Conservation (phyloP, 495 filamentous ascomycete genomes). For the Daldinia loculata region DNA sequence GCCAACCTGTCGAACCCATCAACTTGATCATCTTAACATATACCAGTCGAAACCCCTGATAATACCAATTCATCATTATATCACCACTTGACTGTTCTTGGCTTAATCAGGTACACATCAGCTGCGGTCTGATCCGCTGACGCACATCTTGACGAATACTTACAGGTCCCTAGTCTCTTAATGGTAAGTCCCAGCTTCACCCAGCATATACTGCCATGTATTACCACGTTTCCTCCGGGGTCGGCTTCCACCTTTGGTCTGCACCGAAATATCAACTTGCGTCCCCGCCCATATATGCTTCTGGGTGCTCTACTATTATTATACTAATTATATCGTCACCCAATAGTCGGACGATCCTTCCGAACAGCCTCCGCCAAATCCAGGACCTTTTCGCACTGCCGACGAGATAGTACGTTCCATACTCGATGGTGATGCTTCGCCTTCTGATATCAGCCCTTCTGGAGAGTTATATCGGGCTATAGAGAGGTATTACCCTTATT, state of each 20-base stretch:
- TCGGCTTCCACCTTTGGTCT: neutral
- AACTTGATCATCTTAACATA: slow-evolving; percentile 13
- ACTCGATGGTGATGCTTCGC: slow-evolving; percentile 50
- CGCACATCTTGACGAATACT: slow-evolving; percentile 19
- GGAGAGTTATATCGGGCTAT: slow-evolving; percentile 56
- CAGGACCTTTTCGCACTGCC: slow-evolving; percentile 47
- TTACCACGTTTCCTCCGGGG: slow-evolving; percentile 1
- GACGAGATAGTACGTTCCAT: slow-evolving; percentile 52
- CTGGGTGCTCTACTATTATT: neutral
- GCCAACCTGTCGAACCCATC: neutral
- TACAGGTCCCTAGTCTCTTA: slow-evolving; percentile 27
- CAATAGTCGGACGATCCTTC: slow-evolving; percentile 69
- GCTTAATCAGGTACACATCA: slow-evolving; percentile 7
- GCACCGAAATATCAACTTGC: neutral
- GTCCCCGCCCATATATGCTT: neutral
- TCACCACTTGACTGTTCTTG: neutral
- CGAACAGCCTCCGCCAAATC: slow-evolving; percentile 62
- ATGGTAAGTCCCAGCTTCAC: slow-evolving; percentile 34
- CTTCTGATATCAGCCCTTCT: slow-evolving; percentile 50
- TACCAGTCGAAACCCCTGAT: neutral
- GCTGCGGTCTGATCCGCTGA: slow-evolving; percentile 22
- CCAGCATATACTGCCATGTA: slow-evolving; percentile 2
- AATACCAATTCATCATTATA: neutral
- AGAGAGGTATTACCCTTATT: slow-evolving; percentile 51
- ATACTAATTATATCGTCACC: slow-evolving; percentile 19